Evolutionary conservation across 495 filamentous ascomycete genomes (phyloP), one percentile per base, ranked within the genome.

Genomic region (Penicillium soppii): DNA sequence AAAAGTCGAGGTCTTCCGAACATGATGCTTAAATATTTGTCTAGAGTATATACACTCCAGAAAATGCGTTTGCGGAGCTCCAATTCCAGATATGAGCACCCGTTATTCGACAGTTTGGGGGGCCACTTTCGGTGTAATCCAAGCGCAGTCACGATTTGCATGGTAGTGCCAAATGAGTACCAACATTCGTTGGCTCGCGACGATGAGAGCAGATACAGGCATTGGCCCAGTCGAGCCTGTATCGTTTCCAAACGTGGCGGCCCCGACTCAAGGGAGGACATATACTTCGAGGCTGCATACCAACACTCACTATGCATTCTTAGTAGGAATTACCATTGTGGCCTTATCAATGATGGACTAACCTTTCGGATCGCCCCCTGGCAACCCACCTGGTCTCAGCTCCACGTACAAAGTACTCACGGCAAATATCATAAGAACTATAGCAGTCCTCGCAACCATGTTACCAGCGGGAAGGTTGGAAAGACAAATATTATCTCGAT

Each of bases 21-120:
- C 57, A 82, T 72, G 36, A 78, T 66, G 47, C 75, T 78, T n/a
- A 84, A 64, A 52, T 84, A 79, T 54, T 76, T 81, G 58, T 84
- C 81, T 12, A 84, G 53, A 21, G 75, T 74, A 53, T 80, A 82
- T 2, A 71, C 75, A 29, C 76, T 74, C 80, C 80, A 84, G 21
- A 85, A 81, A 5, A 78, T 75, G 4, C 81, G 76, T 48, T 80
- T 82, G 7, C 71, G 70, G 1, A 74, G 52, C 27, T 76, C 71
- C 40, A 70, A 50, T 44, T 76, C 71, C 17, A 74, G 46, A 45
- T 68, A 71, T 4, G 66, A 61, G 19, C 53, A 62, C 17, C 63
- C 63, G 4, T 59, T 67, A 33, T 65, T 70, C 7, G 59, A 59
- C 1, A 57, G 32, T 36, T 71, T 74, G 9, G 62, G 59, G 0